phyloP scores from a whole-genome alignment of 768 basidiomycete species.

The Gloeophyllum trabeum region DNA sequence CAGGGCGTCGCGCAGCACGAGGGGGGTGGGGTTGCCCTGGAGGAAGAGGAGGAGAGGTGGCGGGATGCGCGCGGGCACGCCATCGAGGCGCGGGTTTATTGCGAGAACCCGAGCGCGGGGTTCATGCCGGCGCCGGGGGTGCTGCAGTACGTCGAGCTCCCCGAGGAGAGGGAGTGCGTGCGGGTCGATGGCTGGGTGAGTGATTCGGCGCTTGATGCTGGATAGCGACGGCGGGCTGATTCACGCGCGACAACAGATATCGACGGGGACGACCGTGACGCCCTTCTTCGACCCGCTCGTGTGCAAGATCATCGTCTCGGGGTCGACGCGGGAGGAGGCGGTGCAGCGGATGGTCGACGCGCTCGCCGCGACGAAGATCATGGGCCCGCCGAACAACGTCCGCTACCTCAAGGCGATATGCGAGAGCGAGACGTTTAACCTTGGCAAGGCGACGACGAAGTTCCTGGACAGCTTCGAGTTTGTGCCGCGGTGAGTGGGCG shows the following conservation, averaged over 20 bases:
- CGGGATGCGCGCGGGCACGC: constrained; percentile 21
- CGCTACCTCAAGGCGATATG: constrained; percentile 37
- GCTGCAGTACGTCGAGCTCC: constrained; percentile 41
- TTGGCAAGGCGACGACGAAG: constrained; percentile 34
- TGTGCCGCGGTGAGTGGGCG: constrained; percentile 24
- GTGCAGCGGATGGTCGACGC: constrained; percentile 27
- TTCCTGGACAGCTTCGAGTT: constrained; percentile 36
- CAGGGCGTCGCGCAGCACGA: constrained; percentile 34
- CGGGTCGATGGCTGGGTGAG: constrained; percentile 51
- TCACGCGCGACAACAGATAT: no score
- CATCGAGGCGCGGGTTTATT: constrained; percentile 49
- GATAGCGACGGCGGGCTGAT: not conserved
- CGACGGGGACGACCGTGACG: constrained; percentile 36
- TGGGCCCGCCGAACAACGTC: constrained; percentile 52
- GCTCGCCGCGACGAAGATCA: constrained; percentile 28
- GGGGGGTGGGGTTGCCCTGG: constrained; percentile 8
- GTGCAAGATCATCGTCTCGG: constrained; percentile 48
- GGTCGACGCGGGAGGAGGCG: constrained; percentile 31
- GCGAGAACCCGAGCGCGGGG: constrained; percentile 46
- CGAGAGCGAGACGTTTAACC: constrained; percentile 22
- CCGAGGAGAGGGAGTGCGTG: constrained; percentile 32
- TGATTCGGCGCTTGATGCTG: not conserved
- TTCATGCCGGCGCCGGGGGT: constrained; percentile 53
- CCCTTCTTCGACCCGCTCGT: constrained; percentile 48
- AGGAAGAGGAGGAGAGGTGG: constrained; percentile 10